Evolutionary conservation across 208 protist genomes (phyloP), one percentile per base, ranked within the genome.

Genomic region (Wallacemonas rigidus): DNA sequence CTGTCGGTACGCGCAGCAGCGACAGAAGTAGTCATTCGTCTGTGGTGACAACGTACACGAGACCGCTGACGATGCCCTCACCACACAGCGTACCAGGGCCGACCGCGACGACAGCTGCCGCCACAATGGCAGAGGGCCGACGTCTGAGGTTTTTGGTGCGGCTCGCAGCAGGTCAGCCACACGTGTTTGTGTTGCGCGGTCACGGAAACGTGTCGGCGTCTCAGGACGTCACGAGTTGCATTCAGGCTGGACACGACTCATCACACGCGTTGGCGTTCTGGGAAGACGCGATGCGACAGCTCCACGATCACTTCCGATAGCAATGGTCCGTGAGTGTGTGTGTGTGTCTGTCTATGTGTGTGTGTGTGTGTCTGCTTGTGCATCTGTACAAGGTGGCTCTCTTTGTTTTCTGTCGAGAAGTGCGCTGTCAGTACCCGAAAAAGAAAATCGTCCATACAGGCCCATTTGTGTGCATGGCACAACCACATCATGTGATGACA

Each of bases 171-270:
- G 35, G 36, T 7, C 35, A 41, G 5, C 60, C 60, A 5, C 5
- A 35, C 15, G 2, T 44, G n/a, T 65, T 65, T 50, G 4, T 38
- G n/a, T 41, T 14, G 8, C n/a, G 3, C 15, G 56, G 26, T 26
- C 26, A 43, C 5, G 36, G 56, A 3, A 17, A 40, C 41, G 67
- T 15, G 26, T 36, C 5, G 55, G n/a, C 14, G 26, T 7, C 48
- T 3, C 55, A 47, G 9, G 15, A 61, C 43, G 40, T 51, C 40
- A 39, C 41, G 6, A 38, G 43, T n/a, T 38, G 6, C 45, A 26
- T 62, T 14, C 55, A 64, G 50, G 41, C 41, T 11, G 58, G 55
- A 40, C 58, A 72, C 26, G 26, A 39, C 17, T 61, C 45, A 7
- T 72, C 47, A 15, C 58, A 35, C 44, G 38, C 44, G 40, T 39